These are phyloP conservation scores for Jacaranda mimosifolia DNA, from an alignment of 257 asterid species.

Conservation along the genomic window DNA sequence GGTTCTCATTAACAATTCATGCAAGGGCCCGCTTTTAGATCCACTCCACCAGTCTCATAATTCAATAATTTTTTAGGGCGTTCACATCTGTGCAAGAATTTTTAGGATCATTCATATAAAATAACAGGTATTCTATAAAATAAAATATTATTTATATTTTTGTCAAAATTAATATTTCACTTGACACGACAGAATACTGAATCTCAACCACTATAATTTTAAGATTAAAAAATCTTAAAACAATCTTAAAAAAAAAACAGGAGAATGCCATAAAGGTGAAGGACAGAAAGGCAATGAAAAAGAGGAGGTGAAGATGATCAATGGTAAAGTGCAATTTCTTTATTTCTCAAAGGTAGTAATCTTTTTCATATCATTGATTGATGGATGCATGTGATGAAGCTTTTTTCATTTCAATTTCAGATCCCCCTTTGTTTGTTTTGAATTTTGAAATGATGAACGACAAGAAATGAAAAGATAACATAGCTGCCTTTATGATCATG, in stretches of 20 bases:
- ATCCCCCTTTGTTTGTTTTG: conserved; percentile 39
- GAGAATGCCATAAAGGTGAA: not conserved
- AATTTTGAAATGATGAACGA: conserved; percentile 52
- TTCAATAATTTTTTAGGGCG: too few relatives aligned
- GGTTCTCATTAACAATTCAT: too few relatives aligned
- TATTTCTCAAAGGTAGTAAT: conserved; percentile 42
- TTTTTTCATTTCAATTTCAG: conserved; percentile 25
- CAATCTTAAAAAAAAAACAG: not conserved
- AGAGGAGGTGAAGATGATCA: not conserved
- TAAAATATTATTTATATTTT: too few relatives aligned
- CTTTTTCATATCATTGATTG: conserved; percentile 55
- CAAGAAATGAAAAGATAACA: conserved; percentile 11
- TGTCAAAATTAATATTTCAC: too few relatives aligned
- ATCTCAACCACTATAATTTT: too few relatives aligned
- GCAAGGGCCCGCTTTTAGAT: too few relatives aligned
- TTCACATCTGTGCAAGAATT: too few relatives aligned
- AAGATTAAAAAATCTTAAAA: not conserved
- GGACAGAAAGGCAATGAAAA: not conserved
- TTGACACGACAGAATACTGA: too few relatives aligned
- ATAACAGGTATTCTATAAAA: too few relatives aligned
- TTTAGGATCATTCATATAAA: too few relatives aligned
- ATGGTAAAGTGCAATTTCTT: conserved; percentile 37
- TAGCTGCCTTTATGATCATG: conserved; percentile 22
- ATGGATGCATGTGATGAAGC: conserved; percentile 29
- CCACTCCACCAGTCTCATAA: too few relatives aligned